Conservation (phyloP, 2,329 filamentous ascomycete species). For the Fusarium pseudocircinatum region DNA sequence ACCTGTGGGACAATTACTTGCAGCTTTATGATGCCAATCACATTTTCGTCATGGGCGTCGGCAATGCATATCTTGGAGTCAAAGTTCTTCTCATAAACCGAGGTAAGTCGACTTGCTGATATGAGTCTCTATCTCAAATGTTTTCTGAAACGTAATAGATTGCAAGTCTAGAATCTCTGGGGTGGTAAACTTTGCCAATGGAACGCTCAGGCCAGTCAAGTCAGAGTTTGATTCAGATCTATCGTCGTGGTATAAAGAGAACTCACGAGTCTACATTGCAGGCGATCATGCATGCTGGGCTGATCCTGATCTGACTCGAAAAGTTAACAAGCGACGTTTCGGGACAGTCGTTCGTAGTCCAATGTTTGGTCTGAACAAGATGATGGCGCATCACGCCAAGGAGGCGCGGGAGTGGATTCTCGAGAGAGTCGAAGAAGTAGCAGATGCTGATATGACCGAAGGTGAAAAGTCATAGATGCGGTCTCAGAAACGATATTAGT, state of each 20-base stretch:
- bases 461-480: constrained; percentile 53
- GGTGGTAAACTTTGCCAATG: constrained; percentile 83
- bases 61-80: constrained; percentile 87
- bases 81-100: constrained; percentile 82
- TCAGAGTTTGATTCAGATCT: constrained; percentile 80
- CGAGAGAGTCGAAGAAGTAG: constrained; percentile 48
- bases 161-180: constrained; percentile 75
- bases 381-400: constrained; percentile 65
- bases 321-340: constrained; percentile 69
- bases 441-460: constrained; percentile 58
- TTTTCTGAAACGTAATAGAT: constrained; percentile 50
- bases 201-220: constrained; percentile 79
- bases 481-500: background rate
- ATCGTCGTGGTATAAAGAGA: constrained; percentile 83
- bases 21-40: constrained; percentile 77
- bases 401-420: constrained; percentile 64
- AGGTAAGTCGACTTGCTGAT: constrained; percentile 57
- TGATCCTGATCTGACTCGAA: constrained; percentile 67
- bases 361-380: constrained; percentile 59
- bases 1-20: constrained; percentile 97
- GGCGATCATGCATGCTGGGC: constrained; percentile 80
- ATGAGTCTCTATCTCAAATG: background rate
- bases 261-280: constrained; percentile 83
- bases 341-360: constrained; percentile 65
- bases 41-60: constrained; percentile 87